Percentiles rank a stretch among this genome's conserved stretches.
Evolutionary conservation across 352 stramenopile species (phyloP).

Genomic region (Pythium coloratum): DNA sequence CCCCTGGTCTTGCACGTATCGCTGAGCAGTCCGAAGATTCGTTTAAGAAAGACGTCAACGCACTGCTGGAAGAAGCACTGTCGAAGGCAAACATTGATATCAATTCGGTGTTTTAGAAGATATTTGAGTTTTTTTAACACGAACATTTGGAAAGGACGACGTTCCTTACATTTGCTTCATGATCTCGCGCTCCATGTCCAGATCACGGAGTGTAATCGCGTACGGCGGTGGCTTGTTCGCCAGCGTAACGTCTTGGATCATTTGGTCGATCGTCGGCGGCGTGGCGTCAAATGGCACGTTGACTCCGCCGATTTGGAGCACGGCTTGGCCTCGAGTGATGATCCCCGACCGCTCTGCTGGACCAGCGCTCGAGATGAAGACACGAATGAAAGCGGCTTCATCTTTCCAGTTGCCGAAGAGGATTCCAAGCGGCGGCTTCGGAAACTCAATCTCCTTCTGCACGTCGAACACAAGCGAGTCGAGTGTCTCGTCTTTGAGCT

Average conservation of each 20-base stretch:
- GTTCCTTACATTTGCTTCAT: conserved; percentile 38
- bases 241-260: conserved; percentile 53
- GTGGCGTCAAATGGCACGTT: conserved; percentile 60
- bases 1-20: conserved; percentile 14
- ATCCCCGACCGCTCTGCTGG: conserved; percentile 70
- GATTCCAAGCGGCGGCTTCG: conserved; percentile 66
- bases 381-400: conserved; percentile 69
- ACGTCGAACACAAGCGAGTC: conserved; percentile 21
- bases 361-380: conserved; percentile 78
- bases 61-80: conserved; percentile 48
- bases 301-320: conserved; percentile 77
- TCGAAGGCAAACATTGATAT: conserved; percentile 52
- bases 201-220: conserved; percentile 72
- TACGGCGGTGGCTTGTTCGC: conserved; percentile 30
- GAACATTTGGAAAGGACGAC: too few relatives aligned
- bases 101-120: conserved; percentile 24
- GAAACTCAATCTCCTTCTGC: conserved; percentile 62
- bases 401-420: conserved; percentile 85
- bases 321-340: conserved; percentile 56
- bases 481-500: neutral
- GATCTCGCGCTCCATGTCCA: conserved; percentile 78
- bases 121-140: neutral
- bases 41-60: conserved; percentile 47
- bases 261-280: conserved; percentile 55
- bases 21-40: conserved; percentile 23